Conservation (phyloP, 768 basidiomycete species). For the Lepiota brunneoincarnata region DNA sequence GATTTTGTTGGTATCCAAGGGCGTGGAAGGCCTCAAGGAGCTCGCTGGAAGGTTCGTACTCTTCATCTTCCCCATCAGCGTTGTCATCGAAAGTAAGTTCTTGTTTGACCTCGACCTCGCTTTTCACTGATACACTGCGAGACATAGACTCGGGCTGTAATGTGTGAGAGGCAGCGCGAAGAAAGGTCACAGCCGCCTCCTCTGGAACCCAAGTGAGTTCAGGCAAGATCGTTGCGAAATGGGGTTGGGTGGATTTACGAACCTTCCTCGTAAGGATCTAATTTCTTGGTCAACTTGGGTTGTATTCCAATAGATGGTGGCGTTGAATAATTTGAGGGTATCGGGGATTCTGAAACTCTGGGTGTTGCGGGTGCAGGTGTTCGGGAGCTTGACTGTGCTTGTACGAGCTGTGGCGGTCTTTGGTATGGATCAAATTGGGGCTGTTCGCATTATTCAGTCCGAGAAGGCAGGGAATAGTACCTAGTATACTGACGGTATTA, state of each 20-base stretch:
- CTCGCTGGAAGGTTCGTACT: slow-evolving; percentile 15
- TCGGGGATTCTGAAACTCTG: neutral
- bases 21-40: slow-evolving; percentile 7
- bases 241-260: too few species aligned
- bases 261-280: slow-evolving; percentile 25
- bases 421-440: neutral
- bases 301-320: neutral
- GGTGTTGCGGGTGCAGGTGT: neutral
- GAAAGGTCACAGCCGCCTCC: slow-evolving; percentile 11
- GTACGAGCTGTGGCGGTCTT: neutral
- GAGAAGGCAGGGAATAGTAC: too few species aligned
- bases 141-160: neutral
- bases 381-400: neutral
- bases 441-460: neutral
- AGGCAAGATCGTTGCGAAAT: neutral
- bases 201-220: slow-evolving; percentile 4
- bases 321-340: neutral
- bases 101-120: slow-evolving; percentile 5
- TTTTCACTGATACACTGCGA: neutral
- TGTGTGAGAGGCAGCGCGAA: slow-evolving; percentile 8
- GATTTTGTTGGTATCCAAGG: neutral
- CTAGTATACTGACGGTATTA: neutral
- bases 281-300: slow-evolving; percentile 9
- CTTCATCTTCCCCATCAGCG: neutral
- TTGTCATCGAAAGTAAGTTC: neutral